Base-by-base conservation (phyloP, 805 yeast genomes). In the Brettanomyces nanus region DNA sequence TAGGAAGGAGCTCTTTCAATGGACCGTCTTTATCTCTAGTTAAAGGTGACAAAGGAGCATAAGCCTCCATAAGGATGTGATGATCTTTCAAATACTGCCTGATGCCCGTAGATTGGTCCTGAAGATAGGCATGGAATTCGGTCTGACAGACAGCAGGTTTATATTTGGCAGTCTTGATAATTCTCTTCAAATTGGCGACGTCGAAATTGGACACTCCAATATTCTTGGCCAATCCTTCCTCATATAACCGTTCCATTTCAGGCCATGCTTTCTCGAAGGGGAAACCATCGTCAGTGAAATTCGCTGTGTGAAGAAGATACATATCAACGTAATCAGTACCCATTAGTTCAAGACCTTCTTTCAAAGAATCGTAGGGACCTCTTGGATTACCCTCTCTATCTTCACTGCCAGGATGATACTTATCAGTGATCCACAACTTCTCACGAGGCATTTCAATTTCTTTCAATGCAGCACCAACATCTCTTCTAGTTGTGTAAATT, bases 101-200 rank as follows among this genome's bases (percentile, higher is more conserved):
- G 22, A 71, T 63, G 3, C 75, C 80, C 1, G 75, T 71, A 2
- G 79, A 62, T 52, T 79, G 84, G 43, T 67, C 59, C 47, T 77
- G 84, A 46, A 77, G 64, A 50, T 74, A 73, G 0, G 85, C 77
- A 53, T 73, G 77, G 55, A 63, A 78, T 54, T 80, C 85, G 43
- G 80, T 71, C 57, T 80, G 86, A 52, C 77, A 70, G 13, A 76
- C 76, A 32, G 59, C 68, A 2, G 86, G 85, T 43, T 61, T 59
- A 30, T 66, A 47, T 38, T 60, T 56, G 15, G 65, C 62, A 28
- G 43, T 32, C 13, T 62, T 56, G 33, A 70, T 49, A 13, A 79
- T 49, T 32, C 54, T 48, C 43, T 75, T 57, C 39, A 78, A 54
- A 42, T 69, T 68, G 22, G 61, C 62, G 3, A 65, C 65, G 7